These are phyloP conservation scores for Colletotrichum tamarilloi DNA, from an alignment of 2,329 filamentous ascomycete species.

Conservation along the genomic window DNA sequence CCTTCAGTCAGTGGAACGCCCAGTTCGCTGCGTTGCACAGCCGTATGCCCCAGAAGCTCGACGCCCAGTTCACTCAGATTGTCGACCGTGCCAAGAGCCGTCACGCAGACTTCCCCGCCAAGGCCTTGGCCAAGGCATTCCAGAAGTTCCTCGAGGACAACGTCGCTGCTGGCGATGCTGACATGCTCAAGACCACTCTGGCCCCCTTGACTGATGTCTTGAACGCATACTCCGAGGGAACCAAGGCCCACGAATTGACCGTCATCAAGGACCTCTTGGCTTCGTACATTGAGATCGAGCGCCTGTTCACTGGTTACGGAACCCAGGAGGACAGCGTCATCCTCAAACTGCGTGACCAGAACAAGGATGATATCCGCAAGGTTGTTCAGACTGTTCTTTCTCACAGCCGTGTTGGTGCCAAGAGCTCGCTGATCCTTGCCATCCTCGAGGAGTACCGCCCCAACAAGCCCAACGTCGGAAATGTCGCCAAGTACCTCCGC, in stretches of 20 bases:
- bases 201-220: slow-evolving; percentile 83
- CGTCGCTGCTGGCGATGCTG: slow-evolving; percentile 77
- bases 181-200: slow-evolving; percentile 78
- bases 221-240: slow-evolving; percentile 83
- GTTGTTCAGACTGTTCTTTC: slow-evolving; percentile 93
- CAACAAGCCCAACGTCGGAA: slow-evolving; percentile 90
- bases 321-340: slow-evolving; percentile 94
- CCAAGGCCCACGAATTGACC: slow-evolving; percentile 89
- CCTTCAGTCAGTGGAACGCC: slow-evolving; percentile 95
- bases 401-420: slow-evolving; percentile 90
- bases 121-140: slow-evolving; percentile 85
- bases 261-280: slow-evolving; percentile 85
- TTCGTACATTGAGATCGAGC: slow-evolving; percentile 85
- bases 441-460: slow-evolving; percentile 95
- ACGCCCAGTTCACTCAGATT: slow-evolving; percentile 82
- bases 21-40: slow-evolving; percentile 97
- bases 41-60: slow-evolving; percentile 95
- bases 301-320: slow-evolving; percentile 85
- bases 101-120: slow-evolving; percentile 90
- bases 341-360: slow-evolving; percentile 91
- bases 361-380: slow-evolving; percentile 89
- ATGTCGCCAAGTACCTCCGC: slow-evolving; percentile 89
- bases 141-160: slow-evolving; percentile 91
- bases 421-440: slow-evolving; percentile 93
- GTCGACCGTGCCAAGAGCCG: slow-evolving; percentile 85